Percentiles rank a stretch among this genome's conserved stretches.
Conservation (phyloP, 208 protist genomes). For the Trypanosoma cruzi region DNA sequence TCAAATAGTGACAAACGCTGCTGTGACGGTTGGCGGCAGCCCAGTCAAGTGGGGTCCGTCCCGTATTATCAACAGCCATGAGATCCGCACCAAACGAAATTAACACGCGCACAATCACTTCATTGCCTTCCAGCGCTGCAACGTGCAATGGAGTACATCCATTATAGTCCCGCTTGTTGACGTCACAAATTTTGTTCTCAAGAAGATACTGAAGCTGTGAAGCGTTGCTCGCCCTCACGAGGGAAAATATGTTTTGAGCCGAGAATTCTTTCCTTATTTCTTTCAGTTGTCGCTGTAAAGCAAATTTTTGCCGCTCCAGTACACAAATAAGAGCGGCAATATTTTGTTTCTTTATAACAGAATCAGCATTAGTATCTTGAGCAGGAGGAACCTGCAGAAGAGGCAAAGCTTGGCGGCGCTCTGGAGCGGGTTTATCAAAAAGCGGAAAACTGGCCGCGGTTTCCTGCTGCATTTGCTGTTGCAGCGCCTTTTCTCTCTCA, state of each 20-base stretch:
- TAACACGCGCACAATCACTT: constrained; percentile 74
- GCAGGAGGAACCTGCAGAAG: constrained; percentile 13
- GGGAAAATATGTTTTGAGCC: constrained; percentile 74
- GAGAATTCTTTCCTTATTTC: constrained; percentile 62
- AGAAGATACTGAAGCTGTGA: constrained; percentile 81
- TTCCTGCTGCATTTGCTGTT: background rate
- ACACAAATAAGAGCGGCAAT: constrained; percentile 59
- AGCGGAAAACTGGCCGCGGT: background rate
- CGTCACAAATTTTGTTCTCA: constrained; percentile 55
- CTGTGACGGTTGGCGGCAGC: constrained; percentile 84
- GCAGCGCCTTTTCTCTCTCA: background rate
- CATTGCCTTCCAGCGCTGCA: constrained; percentile 78
- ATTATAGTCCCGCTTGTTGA: constrained; percentile 90
- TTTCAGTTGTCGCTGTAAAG: constrained; percentile 53
- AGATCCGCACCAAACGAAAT: constrained; percentile 85
- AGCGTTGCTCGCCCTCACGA: constrained; percentile 78
- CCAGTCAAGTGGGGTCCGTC: constrained; percentile 84
- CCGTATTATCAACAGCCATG: constrained; percentile 61
- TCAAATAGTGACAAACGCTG: constrained; percentile 63
- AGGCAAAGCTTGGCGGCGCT: background rate
- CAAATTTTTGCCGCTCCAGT: constrained; percentile 61
- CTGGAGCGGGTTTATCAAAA: background rate
- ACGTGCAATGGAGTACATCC: constrained; percentile 87
- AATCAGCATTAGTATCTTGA: constrained; percentile 25
- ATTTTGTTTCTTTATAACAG: constrained; percentile 46